phyloP scores from a whole-genome alignment of 2,329 filamentous ascomycete species.

The Corinectria fuckeliana region DNA sequence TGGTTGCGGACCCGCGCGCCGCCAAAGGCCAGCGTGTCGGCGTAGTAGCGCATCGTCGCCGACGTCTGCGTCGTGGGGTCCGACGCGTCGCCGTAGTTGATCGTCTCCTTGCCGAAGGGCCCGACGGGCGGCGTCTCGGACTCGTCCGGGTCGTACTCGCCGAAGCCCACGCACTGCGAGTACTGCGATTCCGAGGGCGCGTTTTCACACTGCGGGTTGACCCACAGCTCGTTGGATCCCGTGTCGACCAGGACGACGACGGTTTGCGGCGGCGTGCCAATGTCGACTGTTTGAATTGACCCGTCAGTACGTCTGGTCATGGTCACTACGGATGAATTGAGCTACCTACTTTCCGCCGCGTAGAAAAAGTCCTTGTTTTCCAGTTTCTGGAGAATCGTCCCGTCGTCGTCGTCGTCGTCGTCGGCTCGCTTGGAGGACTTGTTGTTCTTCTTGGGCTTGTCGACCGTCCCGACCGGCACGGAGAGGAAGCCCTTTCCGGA shows the following conservation, averaged over 20 bases:
- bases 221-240: constrained; percentile 62
- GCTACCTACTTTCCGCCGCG: constrained; percentile 46
- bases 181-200: constrained; percentile 44
- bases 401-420: constrained; percentile 25
- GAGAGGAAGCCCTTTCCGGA: constrained; percentile 47
- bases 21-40: constrained; percentile 55
- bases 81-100: constrained; percentile 49
- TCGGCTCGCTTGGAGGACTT: constrained; percentile 28
- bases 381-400: constrained; percentile 41
- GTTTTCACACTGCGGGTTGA: constrained; percentile 56
- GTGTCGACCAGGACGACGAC: constrained; percentile 58
- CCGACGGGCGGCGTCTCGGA: constrained; percentile 49
- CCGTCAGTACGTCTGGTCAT: not conserved
- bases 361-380: constrained; percentile 49
- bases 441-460: constrained; percentile 35
- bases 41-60: constrained; percentile 53
- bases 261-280: constrained; percentile 51
- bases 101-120: constrained; percentile 45
- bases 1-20: constrained; percentile 50
- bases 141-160: constrained; percentile 51
- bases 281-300: constrained; percentile 43
- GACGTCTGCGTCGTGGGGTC: constrained; percentile 45
- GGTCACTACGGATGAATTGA: no score
- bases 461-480: constrained; percentile 44
- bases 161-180: constrained; percentile 48